These are phyloP conservation scores for Fistulinella prunicolor DNA, from an alignment of 768 basidiomycete species.

Conservation along the genomic window DNA sequence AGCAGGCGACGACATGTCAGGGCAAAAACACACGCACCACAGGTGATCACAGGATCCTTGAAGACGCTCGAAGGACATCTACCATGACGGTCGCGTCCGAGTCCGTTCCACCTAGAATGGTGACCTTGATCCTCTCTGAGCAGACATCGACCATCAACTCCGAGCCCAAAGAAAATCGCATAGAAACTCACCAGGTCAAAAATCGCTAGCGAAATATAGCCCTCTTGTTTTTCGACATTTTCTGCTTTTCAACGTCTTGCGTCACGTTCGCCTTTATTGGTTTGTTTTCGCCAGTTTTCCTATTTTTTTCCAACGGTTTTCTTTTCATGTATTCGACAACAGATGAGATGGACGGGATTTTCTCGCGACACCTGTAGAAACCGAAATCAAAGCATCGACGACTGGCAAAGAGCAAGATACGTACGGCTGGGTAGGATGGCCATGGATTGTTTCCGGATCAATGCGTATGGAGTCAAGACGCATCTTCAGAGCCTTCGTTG, in stretches of 20 bases:
- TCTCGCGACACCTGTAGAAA: neutral
- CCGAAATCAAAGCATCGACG: neutral
- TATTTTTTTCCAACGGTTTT: too few relatives aligned
- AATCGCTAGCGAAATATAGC: too few relatives aligned
- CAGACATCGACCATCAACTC: too few relatives aligned
- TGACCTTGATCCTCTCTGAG: neutral
- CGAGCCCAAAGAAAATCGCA: too few relatives aligned
- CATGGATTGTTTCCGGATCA: conserved; percentile 6
- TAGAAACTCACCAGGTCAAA: too few relatives aligned
- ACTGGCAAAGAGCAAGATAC: neutral
- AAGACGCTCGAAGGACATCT: conserved; percentile 1
- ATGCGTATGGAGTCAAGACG: conserved; percentile 7
- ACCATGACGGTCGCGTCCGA: neutral
- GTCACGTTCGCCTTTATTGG: too few relatives aligned
- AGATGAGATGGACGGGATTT: too few relatives aligned
- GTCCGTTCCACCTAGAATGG: neutral
- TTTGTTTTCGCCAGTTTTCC: too few relatives aligned
- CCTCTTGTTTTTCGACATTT: neutral
- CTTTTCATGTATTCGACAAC: too few relatives aligned
- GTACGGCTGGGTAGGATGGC: conserved; percentile 1
- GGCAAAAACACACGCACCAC: conserved; percentile 1
- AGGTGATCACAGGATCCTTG: neutral
- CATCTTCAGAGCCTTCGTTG: conserved; percentile 8
- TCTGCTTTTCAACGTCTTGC: neutral
- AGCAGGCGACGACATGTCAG: neutral